These are phyloP conservation scores for Cynanchum wilfordii DNA, from an alignment of 257 asterid genomes.

Conservation along the genomic window DNA sequence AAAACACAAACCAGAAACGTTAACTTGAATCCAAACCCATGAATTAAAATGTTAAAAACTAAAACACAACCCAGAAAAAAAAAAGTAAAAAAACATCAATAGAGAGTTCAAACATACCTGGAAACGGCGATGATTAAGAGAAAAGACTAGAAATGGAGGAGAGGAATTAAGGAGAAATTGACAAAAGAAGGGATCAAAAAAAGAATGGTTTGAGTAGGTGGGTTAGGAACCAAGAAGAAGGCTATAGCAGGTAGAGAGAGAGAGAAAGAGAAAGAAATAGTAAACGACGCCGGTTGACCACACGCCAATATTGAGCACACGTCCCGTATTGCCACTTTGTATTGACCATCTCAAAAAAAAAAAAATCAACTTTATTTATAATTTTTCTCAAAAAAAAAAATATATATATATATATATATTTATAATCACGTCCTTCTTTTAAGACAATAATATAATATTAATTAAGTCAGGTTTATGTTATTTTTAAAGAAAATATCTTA, in stretches of 20 bases:
- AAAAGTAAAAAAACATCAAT: neutral
- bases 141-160: neutral
- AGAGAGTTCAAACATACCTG: conserved; percentile 19
- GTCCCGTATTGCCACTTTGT: conserved; percentile 4
- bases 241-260: neutral
- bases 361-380: no score
- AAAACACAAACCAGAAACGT: conserved; percentile 3
- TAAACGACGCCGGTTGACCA: conserved; percentile 30
- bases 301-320: conserved; percentile 24
- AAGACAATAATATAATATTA: no score
- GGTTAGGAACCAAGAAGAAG: conserved; percentile 5
- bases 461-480: no score
- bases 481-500: no score
- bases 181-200: conserved; percentile 12
- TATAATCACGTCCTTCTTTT: no score
- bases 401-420: no score
- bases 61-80: neutral
- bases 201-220: conserved; percentile 12
- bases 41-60: neutral
- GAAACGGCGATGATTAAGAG: neutral
- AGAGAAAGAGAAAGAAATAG: neutral
- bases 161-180: neutral
- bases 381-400: no score
- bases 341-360: neutral
- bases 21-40: neutral